Evolutionary conservation across 176 grass and related monocot species (phyloP).

Genomic region (Aegilops bicornis): DNA sequence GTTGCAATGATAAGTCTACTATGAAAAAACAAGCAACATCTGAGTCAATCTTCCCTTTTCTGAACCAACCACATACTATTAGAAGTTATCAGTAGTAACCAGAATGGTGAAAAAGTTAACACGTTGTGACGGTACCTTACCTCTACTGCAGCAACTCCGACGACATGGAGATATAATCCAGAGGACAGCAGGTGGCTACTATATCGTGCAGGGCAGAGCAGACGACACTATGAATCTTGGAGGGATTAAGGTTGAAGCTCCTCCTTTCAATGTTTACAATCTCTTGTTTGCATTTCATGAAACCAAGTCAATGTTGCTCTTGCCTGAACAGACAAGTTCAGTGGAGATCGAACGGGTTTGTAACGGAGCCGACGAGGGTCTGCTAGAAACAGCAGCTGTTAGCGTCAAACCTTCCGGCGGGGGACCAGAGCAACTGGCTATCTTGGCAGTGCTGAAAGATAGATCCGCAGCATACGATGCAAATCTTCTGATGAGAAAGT

Average conservation of each 20-base stretch:
- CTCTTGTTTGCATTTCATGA: neutral
- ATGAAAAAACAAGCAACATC: neutral
- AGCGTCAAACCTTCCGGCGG: conserved; percentile 58
- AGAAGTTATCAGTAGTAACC: neutral
- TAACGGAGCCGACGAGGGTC: conserved; percentile 66
- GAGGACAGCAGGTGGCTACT: conserved; percentile 83
- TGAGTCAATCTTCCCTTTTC: neutral
- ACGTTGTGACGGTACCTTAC: neutral
- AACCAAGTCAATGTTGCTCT: conserved; percentile 1
- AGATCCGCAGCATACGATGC: conserved; percentile 29
- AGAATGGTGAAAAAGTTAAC: neutral
- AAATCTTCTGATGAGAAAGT: conserved; percentile 60
- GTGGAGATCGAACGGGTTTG: conserved; percentile 90
- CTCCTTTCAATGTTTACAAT: neutral
- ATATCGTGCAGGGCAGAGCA: conserved; percentile 70
- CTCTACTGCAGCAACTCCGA: conserved; percentile 53
- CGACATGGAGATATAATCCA: conserved; percentile 90
- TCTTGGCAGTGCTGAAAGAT: conserved; percentile 76
- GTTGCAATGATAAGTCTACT: neutral
- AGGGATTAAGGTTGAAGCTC: conserved; percentile 70
- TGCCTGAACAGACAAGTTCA: conserved; percentile 66
- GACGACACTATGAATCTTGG: conserved; percentile 97
- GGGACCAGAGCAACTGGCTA: conserved; percentile 80
- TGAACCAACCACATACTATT: conserved; percentile 3
- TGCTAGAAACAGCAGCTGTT: conserved; percentile 87